Evolutionary conservation across 2,329 filamentous ascomycete genomes (phyloP), one percentile per base, ranked within the genome.

Genomic region (Penicillium rolfsii): DNA sequence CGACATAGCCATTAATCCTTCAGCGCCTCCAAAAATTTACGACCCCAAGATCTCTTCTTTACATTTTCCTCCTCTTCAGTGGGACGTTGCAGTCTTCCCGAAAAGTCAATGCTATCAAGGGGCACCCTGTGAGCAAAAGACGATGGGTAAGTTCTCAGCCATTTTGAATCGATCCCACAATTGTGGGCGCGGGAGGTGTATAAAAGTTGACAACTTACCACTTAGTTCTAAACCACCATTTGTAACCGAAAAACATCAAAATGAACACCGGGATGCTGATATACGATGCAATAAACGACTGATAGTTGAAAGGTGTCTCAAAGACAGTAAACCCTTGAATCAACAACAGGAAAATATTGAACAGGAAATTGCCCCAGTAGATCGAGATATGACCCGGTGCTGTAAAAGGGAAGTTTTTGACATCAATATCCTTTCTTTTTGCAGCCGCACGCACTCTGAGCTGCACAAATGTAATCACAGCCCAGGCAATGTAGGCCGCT

Each of bases 371-470:
- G 9, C 45, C 55, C 55, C 38, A 57, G 30, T 57, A 57, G 22
- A 57, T 45, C n/a, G 35, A 36, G 38, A 49, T 52, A n/a, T 57
- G 46, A 12, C 55, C 55, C 19, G 55, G 55, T n/a, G 46, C 55
- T 5, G 46, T 52, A n/a, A 57, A 43, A 3, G 55, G 46, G n/a
- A 57, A 57, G 4, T 33, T 49, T 49, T 28, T 46, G 24, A 40
- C 12, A 43, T 57, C 46, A 8, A 57, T 57, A 16, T 43, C 30
- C 7, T 52, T 35, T 26, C 41, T 52, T 26, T 41, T 57, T 1
- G 38, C 45, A 7, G 55, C 55, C 5, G 45, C 46, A 2, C 46
- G 55, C 11, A 57, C 46, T 52, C 55, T 50, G n/a, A 50, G 48
- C 30, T 52, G 46, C 3, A 57, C 46, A 5, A 52, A 52, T n/a